phyloP scores from a whole-genome alignment of 225 moss, liverwort and hornwort genomes.

The Sphagnum tenellum region DNA sequence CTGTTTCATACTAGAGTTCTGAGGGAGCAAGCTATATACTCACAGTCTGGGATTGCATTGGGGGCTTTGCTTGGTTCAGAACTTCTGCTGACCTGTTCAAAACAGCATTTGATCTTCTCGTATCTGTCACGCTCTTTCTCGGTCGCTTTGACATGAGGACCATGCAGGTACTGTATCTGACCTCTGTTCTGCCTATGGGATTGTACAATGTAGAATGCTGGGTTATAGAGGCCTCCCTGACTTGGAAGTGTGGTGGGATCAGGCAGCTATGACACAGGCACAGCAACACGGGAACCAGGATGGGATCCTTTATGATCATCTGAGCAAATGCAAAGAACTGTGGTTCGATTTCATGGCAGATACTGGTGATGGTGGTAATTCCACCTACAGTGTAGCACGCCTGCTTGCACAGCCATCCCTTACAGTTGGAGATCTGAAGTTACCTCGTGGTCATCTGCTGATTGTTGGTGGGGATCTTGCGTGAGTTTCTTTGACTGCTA shows the following conservation, averaged over 20 bases:
- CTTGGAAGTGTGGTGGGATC: slow-evolving; percentile 2
- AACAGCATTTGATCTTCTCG: slow-evolving; percentile 97
- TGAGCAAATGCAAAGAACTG: slow-evolving; percentile 70
- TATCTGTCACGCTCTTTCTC: slow-evolving; percentile 93
- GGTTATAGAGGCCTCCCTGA: neutral
- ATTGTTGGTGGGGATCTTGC: slow-evolving; percentile 98
- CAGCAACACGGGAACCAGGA: slow-evolving; percentile 61
- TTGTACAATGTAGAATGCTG: neutral
- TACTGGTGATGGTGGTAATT: slow-evolving; percentile 99
- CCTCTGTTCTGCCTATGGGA: neutral
- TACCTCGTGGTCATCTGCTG: slow-evolving; percentile 87
- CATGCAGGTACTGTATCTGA: slow-evolving; percentile 74
- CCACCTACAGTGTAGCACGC: slow-evolving; percentile 84
- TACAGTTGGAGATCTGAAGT: slow-evolving; percentile 55
- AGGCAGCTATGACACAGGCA: slow-evolving; percentile 99
- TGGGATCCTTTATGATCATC: slow-evolving; percentile 53
- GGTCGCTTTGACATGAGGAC: slow-evolving; percentile 99
- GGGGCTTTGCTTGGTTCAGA: slow-evolving; percentile 35
- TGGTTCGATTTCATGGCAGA: slow-evolving; percentile 99
- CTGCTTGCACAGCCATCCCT: slow-evolving; percentile 90
- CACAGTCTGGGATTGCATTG: slow-evolving; percentile 11
- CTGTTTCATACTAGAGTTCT: slow-evolving; percentile 8
- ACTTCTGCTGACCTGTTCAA: slow-evolving; percentile 99
- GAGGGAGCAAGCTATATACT: slow-evolving; percentile 9
- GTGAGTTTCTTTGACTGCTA: slow-evolving; percentile 34